Percentiles rank a stretch among this genome's conserved stretches.
Conservation (phyloP, 352 stramenopile species). For the Phytopythium ostracodes region DNA sequence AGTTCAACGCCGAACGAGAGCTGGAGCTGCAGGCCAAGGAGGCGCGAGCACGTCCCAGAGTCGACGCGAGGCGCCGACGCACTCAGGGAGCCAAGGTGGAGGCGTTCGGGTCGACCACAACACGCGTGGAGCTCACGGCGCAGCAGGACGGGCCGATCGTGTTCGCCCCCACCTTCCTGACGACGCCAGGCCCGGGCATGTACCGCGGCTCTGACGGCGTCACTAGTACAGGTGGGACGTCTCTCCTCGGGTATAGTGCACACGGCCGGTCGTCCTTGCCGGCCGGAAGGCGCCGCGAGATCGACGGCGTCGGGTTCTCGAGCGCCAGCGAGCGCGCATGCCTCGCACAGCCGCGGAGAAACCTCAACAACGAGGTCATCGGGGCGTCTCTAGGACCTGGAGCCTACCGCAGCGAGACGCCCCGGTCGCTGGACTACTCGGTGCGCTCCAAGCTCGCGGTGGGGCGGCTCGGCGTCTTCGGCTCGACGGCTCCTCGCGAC, state of each 20-base stretch:
- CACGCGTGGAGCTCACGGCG: conserved; percentile 42
- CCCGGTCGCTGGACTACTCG: conserved; percentile 46
- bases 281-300: neutral
- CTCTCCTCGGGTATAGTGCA: neutral
- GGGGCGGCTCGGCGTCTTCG: conserved; percentile 67
- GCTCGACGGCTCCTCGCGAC: conserved; percentile 67
- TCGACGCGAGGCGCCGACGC: conserved; percentile 16
- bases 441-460: conserved; percentile 46
- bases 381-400: conserved; percentile 34
- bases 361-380: conserved; percentile 9
- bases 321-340: conserved; percentile 62
- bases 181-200: conserved; percentile 52
- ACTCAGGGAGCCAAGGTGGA: conserved; percentile 31
- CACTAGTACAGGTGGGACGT: neutral
- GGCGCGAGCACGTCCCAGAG: conserved; percentile 26
- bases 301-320: conserved; percentile 60
- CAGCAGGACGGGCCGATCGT: conserved; percentile 51
- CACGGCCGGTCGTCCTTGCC: neutral
- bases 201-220: conserved; percentile 22
- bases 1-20: conserved; percentile 58
- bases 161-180: conserved; percentile 40
- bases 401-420: conserved; percentile 59
- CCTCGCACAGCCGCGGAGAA: conserved; percentile 33
- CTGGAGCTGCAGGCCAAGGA: conserved; percentile 57
- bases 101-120: conserved; percentile 69